phyloP scores from a whole-genome alignment of 768 basidiomycete genomes.

The Hemileccinum rubropunctum region DNA sequence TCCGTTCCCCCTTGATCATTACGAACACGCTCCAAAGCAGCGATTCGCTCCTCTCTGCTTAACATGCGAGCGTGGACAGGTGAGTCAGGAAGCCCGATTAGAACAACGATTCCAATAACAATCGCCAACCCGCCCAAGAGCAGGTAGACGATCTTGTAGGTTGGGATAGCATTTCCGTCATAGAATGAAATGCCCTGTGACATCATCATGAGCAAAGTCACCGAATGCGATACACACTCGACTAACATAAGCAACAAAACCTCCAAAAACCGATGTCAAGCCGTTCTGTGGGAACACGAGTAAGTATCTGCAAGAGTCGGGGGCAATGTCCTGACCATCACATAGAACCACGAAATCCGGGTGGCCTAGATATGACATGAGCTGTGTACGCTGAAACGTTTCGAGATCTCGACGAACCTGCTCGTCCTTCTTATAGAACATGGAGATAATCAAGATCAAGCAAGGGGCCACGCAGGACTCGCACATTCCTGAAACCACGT shows the following conservation, averaged over 20 bases:
- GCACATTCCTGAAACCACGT: constrained; percentile 49
- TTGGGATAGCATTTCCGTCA: constrained; percentile 42
- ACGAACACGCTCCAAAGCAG: constrained; percentile 63
- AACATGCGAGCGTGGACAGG: constrained; percentile 58
- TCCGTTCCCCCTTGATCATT: constrained; percentile 63
- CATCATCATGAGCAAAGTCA: not conserved
- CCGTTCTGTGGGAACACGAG: constrained; percentile 44
- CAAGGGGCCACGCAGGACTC: constrained; percentile 65
- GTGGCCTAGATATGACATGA: constrained; percentile 38
- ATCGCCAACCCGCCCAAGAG: constrained; percentile 61
- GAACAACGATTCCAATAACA: constrained; percentile 51
- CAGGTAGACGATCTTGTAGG: constrained; percentile 63
- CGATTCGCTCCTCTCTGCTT: constrained; percentile 56
- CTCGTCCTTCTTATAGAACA: constrained; percentile 70
- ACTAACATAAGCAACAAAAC: constrained; percentile 59
- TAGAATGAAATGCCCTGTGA: constrained; percentile 56
- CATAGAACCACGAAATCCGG: constrained; percentile 64
- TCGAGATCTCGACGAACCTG: constrained; percentile 35
- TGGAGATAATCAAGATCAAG: constrained; percentile 58
- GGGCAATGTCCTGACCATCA: constrained; percentile 44
- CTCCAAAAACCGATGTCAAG: constrained; percentile 57
- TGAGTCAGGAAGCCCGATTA: constrained; percentile 64
- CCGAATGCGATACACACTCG: not conserved
- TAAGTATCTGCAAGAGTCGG: not conserved
- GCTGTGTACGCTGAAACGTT: not conserved